phyloP scores from a whole-genome alignment of 129 eudicot genomes.

The Flaveria robusta region DNA sequence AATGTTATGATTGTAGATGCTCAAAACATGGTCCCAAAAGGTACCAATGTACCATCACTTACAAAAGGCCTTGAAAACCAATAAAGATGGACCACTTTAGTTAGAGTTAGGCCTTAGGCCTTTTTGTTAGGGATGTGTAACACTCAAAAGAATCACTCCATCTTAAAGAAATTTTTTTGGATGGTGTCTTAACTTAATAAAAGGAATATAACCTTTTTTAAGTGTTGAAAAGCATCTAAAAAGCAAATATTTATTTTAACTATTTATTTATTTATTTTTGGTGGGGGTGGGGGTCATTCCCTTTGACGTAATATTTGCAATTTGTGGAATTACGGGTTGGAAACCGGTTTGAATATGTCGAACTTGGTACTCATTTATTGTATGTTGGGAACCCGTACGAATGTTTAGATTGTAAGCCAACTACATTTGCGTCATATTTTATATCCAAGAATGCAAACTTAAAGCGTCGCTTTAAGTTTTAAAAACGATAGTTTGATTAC shows the following conservation, averaged over 20 bases:
- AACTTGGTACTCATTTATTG: no score
- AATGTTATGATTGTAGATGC: conserved; percentile 19
- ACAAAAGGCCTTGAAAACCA: conserved; percentile 20
- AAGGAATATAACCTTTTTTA: neutral
- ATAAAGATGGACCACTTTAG: conserved; percentile 36
- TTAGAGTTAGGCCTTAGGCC: conserved; percentile 21
- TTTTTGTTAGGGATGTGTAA: conserved; percentile 10
- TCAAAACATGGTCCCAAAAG: conserved; percentile 33
- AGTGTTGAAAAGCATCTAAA: neutral
- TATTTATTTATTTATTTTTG: no score
- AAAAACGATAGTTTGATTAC: neutral
- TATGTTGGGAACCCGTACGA: neutral
- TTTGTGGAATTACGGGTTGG: no score
- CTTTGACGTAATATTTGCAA: no score
- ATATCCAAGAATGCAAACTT: neutral
- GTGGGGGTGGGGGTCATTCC: no score
- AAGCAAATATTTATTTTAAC: no score
- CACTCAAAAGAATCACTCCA: neutral
- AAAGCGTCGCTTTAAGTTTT: neutral
- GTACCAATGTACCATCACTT: neutral
- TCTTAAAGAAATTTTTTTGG: neutral
- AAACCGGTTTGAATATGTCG: no score
- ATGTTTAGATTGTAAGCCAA: neutral
- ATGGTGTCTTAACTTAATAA: neutral
- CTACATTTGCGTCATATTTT: neutral